These are phyloP conservation scores for Metschnikowia reukaufii DNA, from an alignment of 805 yeast species.

Conservation along the genomic window DNA sequence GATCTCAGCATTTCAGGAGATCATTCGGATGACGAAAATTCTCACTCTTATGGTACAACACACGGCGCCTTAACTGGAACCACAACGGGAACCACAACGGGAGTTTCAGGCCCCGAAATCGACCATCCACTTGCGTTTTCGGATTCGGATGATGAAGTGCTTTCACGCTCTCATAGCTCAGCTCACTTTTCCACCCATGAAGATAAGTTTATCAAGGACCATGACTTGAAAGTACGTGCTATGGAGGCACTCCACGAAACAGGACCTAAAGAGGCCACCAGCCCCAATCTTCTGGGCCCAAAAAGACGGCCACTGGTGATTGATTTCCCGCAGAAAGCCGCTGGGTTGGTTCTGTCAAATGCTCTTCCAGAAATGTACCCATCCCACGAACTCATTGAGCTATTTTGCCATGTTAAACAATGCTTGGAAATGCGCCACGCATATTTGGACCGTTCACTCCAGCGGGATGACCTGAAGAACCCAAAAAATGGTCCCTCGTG, in stretches of 20 bases:
- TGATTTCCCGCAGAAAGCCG: slow-evolving; percentile 32
- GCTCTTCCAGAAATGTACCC: slow-evolving; percentile 54
- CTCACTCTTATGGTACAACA: too few relatives aligned
- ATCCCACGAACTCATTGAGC: slow-evolving; percentile 63
- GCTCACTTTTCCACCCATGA: slow-evolving; percentile 67
- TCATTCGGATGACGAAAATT: too few relatives aligned
- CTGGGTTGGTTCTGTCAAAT: slow-evolving; percentile 17
- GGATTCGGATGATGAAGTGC: slow-evolving; percentile 27
- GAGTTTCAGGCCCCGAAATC: too few relatives aligned
- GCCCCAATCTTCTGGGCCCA: slow-evolving; percentile 33
- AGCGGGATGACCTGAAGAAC: slow-evolving; percentile 64
- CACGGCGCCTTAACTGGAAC: too few relatives aligned
- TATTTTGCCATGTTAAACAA: slow-evolving; percentile 58
- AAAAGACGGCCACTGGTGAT: slow-evolving; percentile 40
- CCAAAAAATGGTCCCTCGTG: slow-evolving; percentile 78
- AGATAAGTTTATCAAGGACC: slow-evolving; percentile 61
- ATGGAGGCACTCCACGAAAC: slow-evolving; percentile 44
- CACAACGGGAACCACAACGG: too few relatives aligned
- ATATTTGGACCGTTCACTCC: slow-evolving; percentile 71
- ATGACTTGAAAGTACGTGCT: slow-evolving; percentile 65
- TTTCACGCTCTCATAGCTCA: slow-evolving; percentile 36
- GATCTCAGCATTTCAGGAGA: too few relatives aligned
- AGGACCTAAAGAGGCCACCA: slow-evolving; percentile 15
- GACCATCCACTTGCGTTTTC: slow-evolving; percentile 15
- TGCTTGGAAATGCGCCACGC: slow-evolving; percentile 76